Conservation (phyloP, 176 grass and related monocot genomes). For the Rhynchospora breviuscula region DNA sequence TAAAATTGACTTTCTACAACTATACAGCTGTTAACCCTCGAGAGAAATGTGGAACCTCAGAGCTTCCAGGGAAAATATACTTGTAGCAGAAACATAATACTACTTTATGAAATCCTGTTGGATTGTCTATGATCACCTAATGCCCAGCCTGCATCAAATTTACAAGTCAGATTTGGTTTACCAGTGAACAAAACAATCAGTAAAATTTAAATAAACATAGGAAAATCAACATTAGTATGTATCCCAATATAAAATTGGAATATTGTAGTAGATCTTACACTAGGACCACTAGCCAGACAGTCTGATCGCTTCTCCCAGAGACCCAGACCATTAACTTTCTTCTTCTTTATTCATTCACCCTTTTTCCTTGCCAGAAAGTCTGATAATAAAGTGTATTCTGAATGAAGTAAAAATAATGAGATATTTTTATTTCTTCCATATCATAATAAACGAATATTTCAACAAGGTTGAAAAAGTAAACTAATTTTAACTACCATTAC, state of each 20-base stretch:
- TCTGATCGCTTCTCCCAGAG: too few relatives aligned
- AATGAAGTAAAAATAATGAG: too few relatives aligned
- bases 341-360: too few relatives aligned
- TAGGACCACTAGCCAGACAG: background rate
- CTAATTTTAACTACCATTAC: too few relatives aligned
- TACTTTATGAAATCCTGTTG: slow-evolving; percentile 31
- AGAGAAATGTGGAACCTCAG: slow-evolving; percentile 9
- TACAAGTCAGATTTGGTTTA: background rate
- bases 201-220: background rate
- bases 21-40: slow-evolving; percentile 26
- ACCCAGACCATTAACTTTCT: too few relatives aligned
- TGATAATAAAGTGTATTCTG: too few relatives aligned
- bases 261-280: background rate
- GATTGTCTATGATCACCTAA: slow-evolving; percentile 45
- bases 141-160: slow-evolving; percentile 37
- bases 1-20: background rate
- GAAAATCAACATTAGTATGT: background rate
- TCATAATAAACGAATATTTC: too few relatives aligned
- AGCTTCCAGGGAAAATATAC: slow-evolving; percentile 1
- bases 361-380: too few relatives aligned
- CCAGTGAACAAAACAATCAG: background rate
- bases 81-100: slow-evolving; percentile 28
- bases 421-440: too few relatives aligned
- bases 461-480: too few relatives aligned
- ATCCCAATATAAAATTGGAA: background rate